phyloP scores from a whole-genome alignment of 2,329 filamentous ascomycete genomes.

The Cladorrhinum sp. region DNA sequence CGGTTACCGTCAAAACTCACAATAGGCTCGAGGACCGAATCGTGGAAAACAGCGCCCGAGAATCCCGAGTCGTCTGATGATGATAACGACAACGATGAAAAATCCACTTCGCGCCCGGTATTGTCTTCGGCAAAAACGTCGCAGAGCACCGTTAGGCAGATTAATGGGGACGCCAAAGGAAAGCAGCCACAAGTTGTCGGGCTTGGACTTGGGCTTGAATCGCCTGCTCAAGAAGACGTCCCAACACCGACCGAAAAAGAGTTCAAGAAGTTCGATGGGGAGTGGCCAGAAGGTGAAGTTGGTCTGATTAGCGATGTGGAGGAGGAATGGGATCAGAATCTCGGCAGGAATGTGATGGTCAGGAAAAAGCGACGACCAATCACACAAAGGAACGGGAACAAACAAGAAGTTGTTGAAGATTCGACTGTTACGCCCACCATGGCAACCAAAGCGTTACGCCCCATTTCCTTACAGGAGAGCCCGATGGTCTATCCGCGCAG shows the following conservation, averaged over 20 bases:
- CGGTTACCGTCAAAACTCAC: conserved; percentile 52
- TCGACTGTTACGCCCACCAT: conserved; percentile 48
- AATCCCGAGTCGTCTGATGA: conserved; percentile 62
- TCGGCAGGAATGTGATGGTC: conserved; percentile 52
- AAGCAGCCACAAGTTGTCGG: conserved; percentile 33
- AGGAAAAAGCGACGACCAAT: conserved; percentile 42
- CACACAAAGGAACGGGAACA: conserved; percentile 27
- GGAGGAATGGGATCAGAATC: conserved; percentile 54
- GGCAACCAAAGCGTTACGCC: conserved; percentile 49
- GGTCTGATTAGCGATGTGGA: conserved; percentile 44
- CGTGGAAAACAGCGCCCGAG: conserved; percentile 70
- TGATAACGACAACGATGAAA: conserved; percentile 46
- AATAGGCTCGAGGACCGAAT: conserved; percentile 62
- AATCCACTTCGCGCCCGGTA: conserved; percentile 40
- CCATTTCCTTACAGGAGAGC: conserved; percentile 45
- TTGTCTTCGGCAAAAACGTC: conserved; percentile 43
- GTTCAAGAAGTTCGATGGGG: conserved; percentile 57
- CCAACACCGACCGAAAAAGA: conserved; percentile 46
- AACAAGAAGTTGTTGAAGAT: conserved; percentile 46
- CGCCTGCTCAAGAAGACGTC: conserved; percentile 40
- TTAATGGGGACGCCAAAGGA: conserved; percentile 26
- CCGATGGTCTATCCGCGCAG: conserved; percentile 38
- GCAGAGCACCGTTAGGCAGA: conserved; percentile 43
- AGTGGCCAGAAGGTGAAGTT: conserved; percentile 43
- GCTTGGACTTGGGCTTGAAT: conserved; percentile 44